Conservation (phyloP, 441 rosid genomes). For the Adansonia rubrostipa region DNA sequence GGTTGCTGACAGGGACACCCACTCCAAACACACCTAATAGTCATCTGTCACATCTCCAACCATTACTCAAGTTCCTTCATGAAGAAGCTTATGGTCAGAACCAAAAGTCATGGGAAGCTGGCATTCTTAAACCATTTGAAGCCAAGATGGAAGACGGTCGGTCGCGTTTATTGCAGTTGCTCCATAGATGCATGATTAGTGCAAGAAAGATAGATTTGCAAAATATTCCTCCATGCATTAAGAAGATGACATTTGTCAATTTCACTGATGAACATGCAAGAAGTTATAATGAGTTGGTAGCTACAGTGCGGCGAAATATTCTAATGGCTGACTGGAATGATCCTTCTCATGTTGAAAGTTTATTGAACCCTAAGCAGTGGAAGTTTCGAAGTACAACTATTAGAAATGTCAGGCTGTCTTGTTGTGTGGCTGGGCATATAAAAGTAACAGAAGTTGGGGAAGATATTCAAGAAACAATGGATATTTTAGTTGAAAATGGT, state of each 20-base stretch:
- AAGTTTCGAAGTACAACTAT: conserved; percentile 74
- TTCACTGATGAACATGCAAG: conserved; percentile 81
- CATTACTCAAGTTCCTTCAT: conserved; percentile 89
- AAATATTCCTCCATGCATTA: conserved; percentile 91
- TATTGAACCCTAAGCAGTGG: conserved; percentile 95
- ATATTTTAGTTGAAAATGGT: conserved; percentile 62
- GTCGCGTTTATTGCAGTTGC: conserved; percentile 70
- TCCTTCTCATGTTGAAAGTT: conserved; percentile 97
- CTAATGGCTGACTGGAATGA: conserved; percentile 98
- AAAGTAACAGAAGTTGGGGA: conserved; percentile 82
- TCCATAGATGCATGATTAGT: conserved; percentile 87
- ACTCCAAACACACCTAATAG: conserved; percentile 90
- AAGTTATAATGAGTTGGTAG: conserved; percentile 94
- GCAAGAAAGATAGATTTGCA: conserved; percentile 89
- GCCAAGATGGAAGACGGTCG: conserved; percentile 93
- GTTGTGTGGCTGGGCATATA: conserved; percentile 96
- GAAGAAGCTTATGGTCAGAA: conserved; percentile 88
- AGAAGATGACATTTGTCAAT: conserved; percentile 71
- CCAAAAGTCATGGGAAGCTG: conserved; percentile 88
- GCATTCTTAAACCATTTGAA: conserved; percentile 89
- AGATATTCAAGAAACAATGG: conserved; percentile 97
- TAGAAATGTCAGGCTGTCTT: conserved; percentile 82
- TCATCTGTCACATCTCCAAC: conserved; percentile 86
- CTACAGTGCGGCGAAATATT: conserved; percentile 86
- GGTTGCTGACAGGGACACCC: conserved; percentile 98